Base-by-base conservation (phyloP, 2,329 filamentous ascomycete genomes). In the Ophiosphaerella korrae region DNA sequence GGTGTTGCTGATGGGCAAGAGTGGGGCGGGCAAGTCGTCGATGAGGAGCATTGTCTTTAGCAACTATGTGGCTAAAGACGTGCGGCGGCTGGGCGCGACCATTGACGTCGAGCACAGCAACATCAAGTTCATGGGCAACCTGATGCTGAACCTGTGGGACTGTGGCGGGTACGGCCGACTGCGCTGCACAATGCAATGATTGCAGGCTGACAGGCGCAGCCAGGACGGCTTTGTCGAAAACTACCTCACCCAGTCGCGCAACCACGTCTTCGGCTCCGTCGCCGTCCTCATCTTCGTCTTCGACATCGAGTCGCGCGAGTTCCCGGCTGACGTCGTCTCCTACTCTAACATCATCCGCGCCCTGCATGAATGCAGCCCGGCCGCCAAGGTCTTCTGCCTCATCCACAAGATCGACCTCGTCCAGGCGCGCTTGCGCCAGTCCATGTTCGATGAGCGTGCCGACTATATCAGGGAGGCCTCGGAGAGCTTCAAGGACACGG, bases 351-450 rank as follows among this genome's bases (percentile, higher is more conserved):
- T 97, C 72, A 90, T 97, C 63, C 85, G 88, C 42, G 94, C 94
- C 0, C 82, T 99, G 34, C 84, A 88, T 48, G 92, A 97, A 76
- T 96, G 87, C 80, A 95, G 90, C 41, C 84, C 85, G 2, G 77
- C 77, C 31, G 91, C 93, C 56, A 89, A 90, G 72, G 88, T 99
- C 66, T 99, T 97, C 77, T 89, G 94, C 55, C 85, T 99, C 38
- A 89, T 99, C 61, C 94, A 99, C 86, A 99, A 99, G 77, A 97
- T 99, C 89, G 94, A 99, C 73, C 84, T 99, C 23, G 91, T 97
- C 42, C 89, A 92, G 61, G 84, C 87, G 34, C 84, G 88, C 50
- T 85, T 88, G 61, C 89, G 92, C 53, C 87, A 92, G 69, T 80
- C 85, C 51, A 85, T 96, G 57, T 97, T 96, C 74, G 87, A 93